Evolutionary conservation across 257 asterid species (phyloP).

Genomic region (Rhazya stricta): DNA sequence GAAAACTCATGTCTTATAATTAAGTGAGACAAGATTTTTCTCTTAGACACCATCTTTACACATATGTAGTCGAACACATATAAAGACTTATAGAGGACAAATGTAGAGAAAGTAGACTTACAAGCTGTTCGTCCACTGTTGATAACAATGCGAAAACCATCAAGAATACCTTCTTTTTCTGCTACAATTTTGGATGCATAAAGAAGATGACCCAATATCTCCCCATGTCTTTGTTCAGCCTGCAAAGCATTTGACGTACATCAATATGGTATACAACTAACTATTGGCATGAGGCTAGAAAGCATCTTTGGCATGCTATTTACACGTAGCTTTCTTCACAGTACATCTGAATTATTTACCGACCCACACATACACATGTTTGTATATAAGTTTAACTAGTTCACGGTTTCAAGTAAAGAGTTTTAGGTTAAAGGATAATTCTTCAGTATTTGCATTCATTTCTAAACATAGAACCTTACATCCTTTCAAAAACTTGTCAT

Average conservation of each 20-base stretch:
- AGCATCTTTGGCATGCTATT: not conserved
- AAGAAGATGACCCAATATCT: slow-evolving; percentile 81
- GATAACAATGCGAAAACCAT: slow-evolving; percentile 90
- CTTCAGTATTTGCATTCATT: not conserved
- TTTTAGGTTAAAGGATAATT: not conserved
- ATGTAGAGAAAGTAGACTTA: slow-evolving; percentile 26
- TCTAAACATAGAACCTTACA: not conserved
- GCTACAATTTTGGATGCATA: slow-evolving; percentile 88
- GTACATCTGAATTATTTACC: not conserved
- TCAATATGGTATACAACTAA: not conserved
- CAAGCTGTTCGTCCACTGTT: slow-evolving; percentile 85
- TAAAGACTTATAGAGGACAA: not conserved
- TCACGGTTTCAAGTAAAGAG: not conserved
- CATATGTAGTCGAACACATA: not conserved
- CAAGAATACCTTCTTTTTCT: slow-evolving; percentile 78
- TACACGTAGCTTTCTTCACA: not conserved
- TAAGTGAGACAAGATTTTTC: not conserved
- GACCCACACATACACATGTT: not conserved
- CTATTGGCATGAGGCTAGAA: not conserved
- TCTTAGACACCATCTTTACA: not conserved
- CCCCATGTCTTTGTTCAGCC: slow-evolving; percentile 83
- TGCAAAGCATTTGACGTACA: slow-evolving; percentile 26
- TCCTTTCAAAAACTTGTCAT: not conserved
- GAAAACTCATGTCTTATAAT: not conserved
- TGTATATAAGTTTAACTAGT: not conserved